Evolutionary conservation across 768 basidiomycete genomes (phyloP).

Genomic region (Tephrocybe sp.): DNA sequence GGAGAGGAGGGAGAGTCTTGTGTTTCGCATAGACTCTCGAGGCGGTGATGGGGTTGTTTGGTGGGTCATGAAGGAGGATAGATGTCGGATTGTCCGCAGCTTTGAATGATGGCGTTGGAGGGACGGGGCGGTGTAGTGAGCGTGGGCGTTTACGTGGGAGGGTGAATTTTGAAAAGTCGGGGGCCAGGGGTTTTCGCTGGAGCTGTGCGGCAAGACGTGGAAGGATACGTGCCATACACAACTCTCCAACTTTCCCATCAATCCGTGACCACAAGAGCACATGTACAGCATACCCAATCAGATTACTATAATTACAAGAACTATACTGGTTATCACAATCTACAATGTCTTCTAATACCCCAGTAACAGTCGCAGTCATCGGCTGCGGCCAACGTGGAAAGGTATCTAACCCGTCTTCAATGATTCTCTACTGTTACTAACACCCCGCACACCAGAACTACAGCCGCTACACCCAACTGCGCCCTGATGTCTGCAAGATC

Average conservation of each 20-base stretch:
- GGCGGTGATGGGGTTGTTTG: slow-evolving; percentile 51
- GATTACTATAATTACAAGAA: not conserved
- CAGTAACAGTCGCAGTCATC: slow-evolving; percentile 71
- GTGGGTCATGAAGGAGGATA: slow-evolving; percentile 50
- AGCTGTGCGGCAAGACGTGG: slow-evolving; percentile 57
- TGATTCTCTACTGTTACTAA: too few species aligned
- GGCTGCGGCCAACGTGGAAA: slow-evolving; percentile 84
- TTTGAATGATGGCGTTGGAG: slow-evolving; percentile 42
- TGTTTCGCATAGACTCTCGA: slow-evolving; percentile 48
- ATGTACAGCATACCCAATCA: not conserved
- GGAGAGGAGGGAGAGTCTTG: slow-evolving; percentile 56
- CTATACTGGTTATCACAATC: too few species aligned
- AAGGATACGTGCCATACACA: slow-evolving; percentile 68
- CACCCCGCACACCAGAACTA: too few species aligned
- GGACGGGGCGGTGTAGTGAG: slow-evolving; percentile 33
- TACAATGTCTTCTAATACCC: slow-evolving; percentile 14
- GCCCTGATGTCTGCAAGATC: slow-evolving; percentile 67
- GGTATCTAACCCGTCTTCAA: slow-evolving; percentile 35
- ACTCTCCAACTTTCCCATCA: too few species aligned
- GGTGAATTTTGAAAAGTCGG: slow-evolving; percentile 24
- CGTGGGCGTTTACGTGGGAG: slow-evolving; percentile 21
- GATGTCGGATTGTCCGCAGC: slow-evolving; percentile 48
- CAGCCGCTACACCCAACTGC: slow-evolving; percentile 53
- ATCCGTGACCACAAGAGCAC: too few species aligned
- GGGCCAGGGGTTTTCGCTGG: slow-evolving; percentile 18